These are phyloP conservation scores for Metschnikowia gruessii DNA, from an alignment of 805 yeast genomes.

Conservation along the genomic window DNA sequence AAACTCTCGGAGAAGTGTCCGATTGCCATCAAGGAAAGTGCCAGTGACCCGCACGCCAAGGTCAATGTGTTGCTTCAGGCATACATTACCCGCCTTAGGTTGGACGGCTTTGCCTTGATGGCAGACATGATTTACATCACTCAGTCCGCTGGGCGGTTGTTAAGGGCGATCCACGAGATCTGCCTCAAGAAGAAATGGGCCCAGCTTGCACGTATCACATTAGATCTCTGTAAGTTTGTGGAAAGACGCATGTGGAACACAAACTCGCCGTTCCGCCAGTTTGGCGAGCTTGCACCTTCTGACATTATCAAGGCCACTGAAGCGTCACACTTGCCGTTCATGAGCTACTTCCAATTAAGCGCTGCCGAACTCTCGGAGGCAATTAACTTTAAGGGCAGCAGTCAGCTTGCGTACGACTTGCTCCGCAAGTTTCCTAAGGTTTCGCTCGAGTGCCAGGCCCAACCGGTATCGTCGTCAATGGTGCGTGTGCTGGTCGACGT, in stretches of 20 bases:
- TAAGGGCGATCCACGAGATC: constrained; percentile 83
- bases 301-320: constrained; percentile 76
- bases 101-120: constrained; percentile 88
- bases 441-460: constrained; percentile 54
- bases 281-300: constrained; percentile 58
- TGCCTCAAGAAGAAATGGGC: constrained; percentile 73
- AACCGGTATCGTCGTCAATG: constrained; percentile 74
- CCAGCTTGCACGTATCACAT: constrained; percentile 48
- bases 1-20: constrained; percentile 75
- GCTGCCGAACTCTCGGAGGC: constrained; percentile 83
- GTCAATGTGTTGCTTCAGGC: constrained; percentile 79
- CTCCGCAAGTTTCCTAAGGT: constrained; percentile 73
- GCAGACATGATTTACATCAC: constrained; percentile 92
- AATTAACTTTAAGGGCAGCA: constrained; percentile 65
- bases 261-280: constrained; percentile 84
- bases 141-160: constrained; percentile 87
- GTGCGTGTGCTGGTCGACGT: constrained; percentile 65
- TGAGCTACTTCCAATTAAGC: constrained; percentile 64
- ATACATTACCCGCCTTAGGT: constrained; percentile 68
- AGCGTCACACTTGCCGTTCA: constrained; percentile 79
- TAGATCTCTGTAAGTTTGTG: constrained; percentile 75
- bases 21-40: constrained; percentile 73
- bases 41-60: constrained; percentile 72
- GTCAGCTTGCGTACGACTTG: constrained; percentile 55
- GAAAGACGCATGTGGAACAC: constrained; percentile 82